Conservation (phyloP, 441 rosid species). For the Aquilaria agallochum region DNA sequence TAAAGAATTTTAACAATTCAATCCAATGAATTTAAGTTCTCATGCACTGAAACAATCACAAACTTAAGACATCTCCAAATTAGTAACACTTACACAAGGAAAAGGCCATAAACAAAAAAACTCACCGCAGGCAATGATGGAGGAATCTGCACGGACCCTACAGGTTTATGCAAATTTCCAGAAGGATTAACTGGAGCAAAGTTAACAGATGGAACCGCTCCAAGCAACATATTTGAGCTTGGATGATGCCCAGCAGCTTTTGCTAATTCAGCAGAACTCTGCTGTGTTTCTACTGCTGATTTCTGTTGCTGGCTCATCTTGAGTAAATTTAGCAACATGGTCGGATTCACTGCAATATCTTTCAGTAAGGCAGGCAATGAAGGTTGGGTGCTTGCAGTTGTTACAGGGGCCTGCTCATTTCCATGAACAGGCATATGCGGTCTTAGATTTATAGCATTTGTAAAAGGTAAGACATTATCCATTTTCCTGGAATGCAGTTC, state of each 20-base stretch:
- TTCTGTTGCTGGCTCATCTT: constrained; percentile 75
- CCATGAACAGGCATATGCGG: constrained; percentile 27
- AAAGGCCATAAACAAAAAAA: constrained; percentile 10
- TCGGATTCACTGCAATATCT: constrained; percentile 71
- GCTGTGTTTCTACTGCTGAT: constrained; percentile 47
- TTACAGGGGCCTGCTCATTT: constrained; percentile 30
- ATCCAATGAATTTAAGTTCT: neutral
- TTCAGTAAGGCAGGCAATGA: constrained; percentile 57
- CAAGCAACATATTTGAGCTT: constrained; percentile 35
- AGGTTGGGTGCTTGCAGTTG: constrained; percentile 24
- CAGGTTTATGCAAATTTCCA: constrained; percentile 40
- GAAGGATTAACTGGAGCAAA: constrained; percentile 29
- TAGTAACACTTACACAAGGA: neutral
- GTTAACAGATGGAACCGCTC: constrained; percentile 32
- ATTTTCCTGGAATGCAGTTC: constrained; percentile 38
- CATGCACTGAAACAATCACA: neutral
- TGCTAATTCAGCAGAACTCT: constrained; percentile 43
- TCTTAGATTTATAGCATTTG: constrained; percentile 26
- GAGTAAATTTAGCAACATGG: constrained; percentile 59
- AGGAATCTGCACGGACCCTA: constrained; percentile 35
- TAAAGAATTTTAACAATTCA: neutral
- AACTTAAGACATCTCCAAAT: neutral
- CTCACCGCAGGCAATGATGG: constrained; percentile 41
- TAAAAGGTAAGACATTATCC: constrained; percentile 35
- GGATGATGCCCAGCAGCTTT: constrained; percentile 34